Base-by-base conservation (phyloP, 2,329 filamentous ascomycete species). In the Aspergillus sojae region DNA sequence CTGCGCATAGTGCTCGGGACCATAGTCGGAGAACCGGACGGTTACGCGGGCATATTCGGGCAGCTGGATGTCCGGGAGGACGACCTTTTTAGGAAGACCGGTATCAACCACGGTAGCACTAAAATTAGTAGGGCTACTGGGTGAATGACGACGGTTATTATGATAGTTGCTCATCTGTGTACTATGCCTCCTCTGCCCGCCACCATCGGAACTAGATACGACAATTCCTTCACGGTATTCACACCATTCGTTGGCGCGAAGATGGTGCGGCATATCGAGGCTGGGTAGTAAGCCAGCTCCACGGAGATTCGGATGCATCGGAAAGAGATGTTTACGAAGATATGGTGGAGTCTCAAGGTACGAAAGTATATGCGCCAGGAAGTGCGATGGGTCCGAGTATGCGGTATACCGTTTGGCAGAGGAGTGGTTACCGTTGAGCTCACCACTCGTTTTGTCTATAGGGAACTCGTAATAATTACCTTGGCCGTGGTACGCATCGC, bases 341-440 rank as follows among this genome's bases (percentile, higher is more conserved):
- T 95, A 90, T 1, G 92, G 91, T 34, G 93, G 93, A 5, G 91
- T 91, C 77, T 96, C 93, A 64, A 96, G 86, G 78, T 93, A 96
- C 64, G 87, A 89, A 9, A 96, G 82, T 7, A 96, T 80, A 73
- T 95, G 92, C 57, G 88, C 85, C 26, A 96, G 83, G 78, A 94
- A 96, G 79, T 94, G 90, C 63, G 88, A 88, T 1, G 92, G 92
- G 72, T 95, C 90, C 16, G 87, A 83, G 73, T 89, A 91, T 66
- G 89, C 91, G 1, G 90, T 93, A 52, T 59, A 64, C 1, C 61
- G 65, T 85, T 84, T 65, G n/a, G 41, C 21, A 6, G 54, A 54
- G 12, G 36, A 14, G 11, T 39, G 36, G 23, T 48, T 43, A 21
- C 41, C 62, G 23, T 60, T 63, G 50, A 65, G 58, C 21, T 59